Percentiles rank a stretch among this genome's conserved stretches.
Conservation (phyloP, 192 early-diverging fungal genomes). For the Coemansia sp. region DNA sequence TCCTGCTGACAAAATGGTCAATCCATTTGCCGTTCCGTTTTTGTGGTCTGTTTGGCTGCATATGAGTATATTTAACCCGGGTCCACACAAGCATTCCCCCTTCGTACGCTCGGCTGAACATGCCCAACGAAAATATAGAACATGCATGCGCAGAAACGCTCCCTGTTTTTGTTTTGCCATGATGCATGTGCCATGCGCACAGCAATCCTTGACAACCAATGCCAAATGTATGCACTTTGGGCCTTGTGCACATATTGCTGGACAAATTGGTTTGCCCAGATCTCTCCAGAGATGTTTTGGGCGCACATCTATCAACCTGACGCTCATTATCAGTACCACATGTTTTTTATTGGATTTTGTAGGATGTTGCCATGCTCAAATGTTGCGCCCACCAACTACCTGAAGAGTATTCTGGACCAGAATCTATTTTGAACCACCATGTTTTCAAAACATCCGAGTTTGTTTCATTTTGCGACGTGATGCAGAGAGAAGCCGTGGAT, state of each 20-base stretch:
- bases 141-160: no score
- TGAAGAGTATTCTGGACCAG: constrained; percentile 8
- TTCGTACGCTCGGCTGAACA: no score
- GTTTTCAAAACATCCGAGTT: constrained; percentile 50
- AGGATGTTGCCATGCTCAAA: constrained; percentile 48
- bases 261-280: no score
- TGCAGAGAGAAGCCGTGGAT: constrained; percentile 42
- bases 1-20: not conserved
- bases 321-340: no score
- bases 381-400: constrained; percentile 41
- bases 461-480: constrained; percentile 31
- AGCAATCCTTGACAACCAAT: no score
- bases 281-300: no score
- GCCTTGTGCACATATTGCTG: not conserved
- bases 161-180: no score
- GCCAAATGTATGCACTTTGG: no score
- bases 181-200: no score
- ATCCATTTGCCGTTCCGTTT: not conserved
- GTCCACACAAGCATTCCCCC: not conserved
- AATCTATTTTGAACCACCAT: constrained; percentile 32
- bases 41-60: not conserved
- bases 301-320: no score
- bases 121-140: no score
- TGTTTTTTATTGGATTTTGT: constrained; percentile 12
- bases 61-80: not conserved